phyloP scores from a whole-genome alignment of 352 stramenopile genomes.

The Peronospora belbahrii region DNA sequence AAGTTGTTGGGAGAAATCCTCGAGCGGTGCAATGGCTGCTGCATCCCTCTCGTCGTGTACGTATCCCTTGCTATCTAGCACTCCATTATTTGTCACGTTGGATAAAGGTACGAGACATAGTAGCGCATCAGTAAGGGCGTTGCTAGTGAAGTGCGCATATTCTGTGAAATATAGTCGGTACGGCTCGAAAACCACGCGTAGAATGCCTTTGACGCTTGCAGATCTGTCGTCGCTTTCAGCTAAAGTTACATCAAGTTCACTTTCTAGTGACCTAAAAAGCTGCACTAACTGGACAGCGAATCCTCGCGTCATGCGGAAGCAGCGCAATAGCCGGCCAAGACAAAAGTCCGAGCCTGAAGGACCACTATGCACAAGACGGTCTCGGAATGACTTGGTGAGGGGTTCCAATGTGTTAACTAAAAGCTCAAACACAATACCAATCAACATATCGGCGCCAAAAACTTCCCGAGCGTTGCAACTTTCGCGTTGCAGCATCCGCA shows the following conservation, averaged over 20 bases:
- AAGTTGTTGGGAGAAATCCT: slow-evolving; percentile 50
- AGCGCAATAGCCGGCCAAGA: slow-evolving; percentile 28
- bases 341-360: slow-evolving; percentile 18
- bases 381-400: slow-evolving; percentile 43
- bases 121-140: slow-evolving; percentile 34
- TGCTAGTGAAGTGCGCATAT: slow-evolving; percentile 36
- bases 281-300: slow-evolving; percentile 42
- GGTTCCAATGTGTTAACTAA: slow-evolving; percentile 43
- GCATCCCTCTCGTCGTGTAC: slow-evolving; percentile 21
- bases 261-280: slow-evolving; percentile 35
- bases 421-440: slow-evolving; percentile 33
- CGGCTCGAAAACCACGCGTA: slow-evolving; percentile 35
- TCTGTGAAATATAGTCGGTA: slow-evolving; percentile 53
- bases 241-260: slow-evolving; percentile 10
- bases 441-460: slow-evolving; percentile 29
- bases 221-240: slow-evolving; percentile 1
- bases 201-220: slow-evolving; percentile 8
- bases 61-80: slow-evolving; percentile 3
- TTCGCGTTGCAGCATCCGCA: slow-evolving; percentile 52
- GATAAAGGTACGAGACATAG: slow-evolving; percentile 38
- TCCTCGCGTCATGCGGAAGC: slow-evolving; percentile 36
- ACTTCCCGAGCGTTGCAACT: slow-evolving; percentile 33
- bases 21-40: slow-evolving; percentile 28
- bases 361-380: slow-evolving; percentile 30
- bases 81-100: slow-evolving; percentile 3